phyloP scores from a whole-genome alignment of 2,329 filamentous ascomycete genomes.

The Nothopassalora personata region DNA sequence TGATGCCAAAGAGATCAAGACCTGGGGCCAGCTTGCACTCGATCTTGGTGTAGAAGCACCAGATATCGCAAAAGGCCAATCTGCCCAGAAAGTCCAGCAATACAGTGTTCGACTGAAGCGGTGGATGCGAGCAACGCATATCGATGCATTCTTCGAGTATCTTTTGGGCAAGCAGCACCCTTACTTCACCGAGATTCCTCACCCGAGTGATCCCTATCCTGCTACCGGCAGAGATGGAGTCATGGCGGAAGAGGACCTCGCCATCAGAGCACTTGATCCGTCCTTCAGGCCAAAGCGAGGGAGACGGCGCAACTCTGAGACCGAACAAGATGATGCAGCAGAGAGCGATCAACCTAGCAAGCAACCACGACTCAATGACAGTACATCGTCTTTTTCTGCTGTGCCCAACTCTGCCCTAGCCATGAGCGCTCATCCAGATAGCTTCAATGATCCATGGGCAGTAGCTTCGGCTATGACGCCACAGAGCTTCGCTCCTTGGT shows the following conservation, averaged over 20 bases:
- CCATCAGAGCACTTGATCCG: slow-evolving; percentile 74
- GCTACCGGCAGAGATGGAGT: slow-evolving; percentile 73
- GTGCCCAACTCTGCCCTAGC: slow-evolving; percentile 50
- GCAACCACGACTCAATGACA: slow-evolving; percentile 13
- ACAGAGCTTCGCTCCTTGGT: slow-evolving; percentile 33
- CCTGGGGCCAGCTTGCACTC: slow-evolving; percentile 82
- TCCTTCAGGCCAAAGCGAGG: slow-evolving; percentile 61
- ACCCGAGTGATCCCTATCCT: slow-evolving; percentile 56
- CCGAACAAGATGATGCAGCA: slow-evolving; percentile 25
- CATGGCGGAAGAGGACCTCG: slow-evolving; percentile 79
- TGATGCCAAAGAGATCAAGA: slow-evolving; percentile 79
- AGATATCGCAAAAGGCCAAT: slow-evolving; percentile 68
- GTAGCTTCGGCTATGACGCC: slow-evolving; percentile 36
- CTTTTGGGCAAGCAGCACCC: slow-evolving; percentile 69
- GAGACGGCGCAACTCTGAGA: slow-evolving; percentile 43
- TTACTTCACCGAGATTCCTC: slow-evolving; percentile 74
- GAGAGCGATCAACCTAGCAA: slow-evolving; percentile 14
- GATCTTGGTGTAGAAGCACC: slow-evolving; percentile 85
- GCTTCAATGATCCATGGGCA: slow-evolving; percentile 50
- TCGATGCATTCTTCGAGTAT: slow-evolving; percentile 92
- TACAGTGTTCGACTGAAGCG: slow-evolving; percentile 88
- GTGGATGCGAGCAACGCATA: slow-evolving; percentile 96
- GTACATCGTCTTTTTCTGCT: slow-evolving; percentile 25
- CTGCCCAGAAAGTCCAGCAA: slow-evolving; percentile 88
- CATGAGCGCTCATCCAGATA: slow-evolving; percentile 52